Conservation (phyloP, 192 early-diverging fungal species). For the Podila minutissima region DNA sequence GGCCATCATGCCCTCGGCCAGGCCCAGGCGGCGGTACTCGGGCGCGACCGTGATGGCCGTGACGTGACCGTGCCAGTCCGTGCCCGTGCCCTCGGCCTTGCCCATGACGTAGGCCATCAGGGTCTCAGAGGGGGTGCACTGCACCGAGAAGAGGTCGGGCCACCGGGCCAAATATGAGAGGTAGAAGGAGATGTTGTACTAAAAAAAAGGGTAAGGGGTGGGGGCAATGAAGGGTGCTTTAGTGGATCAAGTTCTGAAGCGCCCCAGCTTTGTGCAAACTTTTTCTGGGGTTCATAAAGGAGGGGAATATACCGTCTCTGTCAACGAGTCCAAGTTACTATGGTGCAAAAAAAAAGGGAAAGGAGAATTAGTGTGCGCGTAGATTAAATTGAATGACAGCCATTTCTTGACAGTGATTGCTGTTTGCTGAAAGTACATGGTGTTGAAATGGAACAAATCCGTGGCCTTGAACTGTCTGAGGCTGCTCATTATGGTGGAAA, state of each 20-base stretch:
- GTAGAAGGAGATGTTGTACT: conserved; percentile 96
- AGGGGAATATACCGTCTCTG: conserved; percentile 81
- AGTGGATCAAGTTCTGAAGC: too few relatives aligned
- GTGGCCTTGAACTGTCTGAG: conserved; percentile 76
- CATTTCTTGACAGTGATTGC: background rate
- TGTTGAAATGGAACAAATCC: conserved; percentile 96
- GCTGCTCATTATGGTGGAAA: conserved; percentile 47
- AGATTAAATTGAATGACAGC: too few relatives aligned
- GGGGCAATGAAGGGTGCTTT: background rate
- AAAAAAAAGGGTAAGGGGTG: background rate
- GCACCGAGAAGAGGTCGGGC: conserved; percentile 93
- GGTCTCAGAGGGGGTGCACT: conserved; percentile 73
- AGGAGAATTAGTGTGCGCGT: background rate
- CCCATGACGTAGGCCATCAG: conserved; percentile 98
- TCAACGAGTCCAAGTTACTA: conserved; percentile 92
- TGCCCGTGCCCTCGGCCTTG: conserved; percentile 90
- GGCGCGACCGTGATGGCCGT: conserved; percentile 97
- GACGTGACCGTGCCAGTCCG: conserved; percentile 98
- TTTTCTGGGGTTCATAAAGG: too few relatives aligned
- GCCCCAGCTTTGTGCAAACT: too few relatives aligned
- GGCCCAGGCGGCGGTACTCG: conserved; percentile 91
- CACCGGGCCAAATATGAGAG: conserved; percentile 91
- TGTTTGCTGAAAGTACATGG: conserved; percentile 64
- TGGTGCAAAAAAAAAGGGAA: background rate
- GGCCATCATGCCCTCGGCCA: conserved; percentile 90